Base-by-base conservation (phyloP, 352 stramenopile genomes). In the Phytophthora aleatoria region DNA sequence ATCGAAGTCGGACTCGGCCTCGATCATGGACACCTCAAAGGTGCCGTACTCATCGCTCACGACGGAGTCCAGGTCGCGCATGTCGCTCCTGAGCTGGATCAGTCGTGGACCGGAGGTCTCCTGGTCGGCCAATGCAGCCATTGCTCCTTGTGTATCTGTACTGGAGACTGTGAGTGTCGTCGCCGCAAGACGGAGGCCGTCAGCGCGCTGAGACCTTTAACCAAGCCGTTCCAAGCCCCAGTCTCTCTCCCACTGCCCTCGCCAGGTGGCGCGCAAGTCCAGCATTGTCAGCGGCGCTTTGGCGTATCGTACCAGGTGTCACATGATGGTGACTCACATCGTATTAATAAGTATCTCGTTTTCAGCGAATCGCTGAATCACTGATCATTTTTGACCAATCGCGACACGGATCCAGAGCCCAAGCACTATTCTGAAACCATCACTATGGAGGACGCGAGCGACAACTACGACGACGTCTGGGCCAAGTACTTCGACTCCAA, bases 401-500 rank as follows among this genome's bases (percentile, higher is more conserved):
- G 27, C 3, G 24, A n/a, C n/a, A 24, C 31, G 30, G 31, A 54
- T 54, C 31, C 30, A 9, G 16, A 5, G 15, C 41, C 16, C 2
- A 28, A 26, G 16, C 38, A 45, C 5, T 3, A 45, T 24, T 24
- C 1, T 7, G 10, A 9, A 56, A 7, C 1, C 24, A 45, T 57
- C 58, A 33, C 13, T 3, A 69, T 53, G 52, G 16, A 47, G 38
- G 28, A 42, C 30, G 35, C 54, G 51, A 60, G 15, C 27, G 50
- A 60, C 30, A 61, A 55, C 61, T 76, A 67, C 42, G 78, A 87
- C 41, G 65, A 55, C 39, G 67, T 76, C 30, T 96, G 87, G 87
- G 54, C 55, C 42, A 72, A 81, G 51, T 94, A 94, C 64, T 96
- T 94, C 53, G 87, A 96, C 69, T 50, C 61, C 28, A 80, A 77